A percentile compares a stretch with the other conserved stretches of the same genome.
Conservation (phyloP, 2,329 filamentous ascomycete species). For the Microdochium bolleyi region DNA sequence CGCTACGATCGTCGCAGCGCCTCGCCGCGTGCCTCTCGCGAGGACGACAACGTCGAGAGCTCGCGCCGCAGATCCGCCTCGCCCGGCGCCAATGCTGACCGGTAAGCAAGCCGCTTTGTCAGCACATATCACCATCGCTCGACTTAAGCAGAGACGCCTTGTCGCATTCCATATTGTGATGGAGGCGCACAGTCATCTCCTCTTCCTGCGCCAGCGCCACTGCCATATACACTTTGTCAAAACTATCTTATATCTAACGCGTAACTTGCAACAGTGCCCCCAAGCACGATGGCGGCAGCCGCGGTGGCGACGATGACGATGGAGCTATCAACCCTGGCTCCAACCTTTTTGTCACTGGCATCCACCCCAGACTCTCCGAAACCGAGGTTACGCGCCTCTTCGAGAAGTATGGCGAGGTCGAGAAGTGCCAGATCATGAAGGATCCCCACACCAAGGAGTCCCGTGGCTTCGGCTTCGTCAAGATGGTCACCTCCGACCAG, state of each 20-base stretch:
- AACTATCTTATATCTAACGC: slow-evolving; percentile 6
- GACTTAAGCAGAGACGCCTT: background rate
- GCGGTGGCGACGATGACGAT: slow-evolving; percentile 56
- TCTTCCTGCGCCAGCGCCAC: background rate
- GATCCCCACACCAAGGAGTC: slow-evolving; percentile 98
- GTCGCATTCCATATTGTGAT: background rate
- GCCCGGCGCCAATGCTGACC: slow-evolving; percentile 44
- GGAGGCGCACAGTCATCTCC: background rate
- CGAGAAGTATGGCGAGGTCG: slow-evolving; percentile 96
- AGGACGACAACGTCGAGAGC: slow-evolving; percentile 46
- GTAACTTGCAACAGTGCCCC: slow-evolving; percentile 25
- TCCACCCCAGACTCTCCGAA: slow-evolving; percentile 86
- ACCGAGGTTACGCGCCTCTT: slow-evolving; percentile 90
- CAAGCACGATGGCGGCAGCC: slow-evolving; percentile 42
- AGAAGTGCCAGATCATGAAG: slow-evolving; percentile 99
- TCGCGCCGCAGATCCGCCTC: slow-evolving; percentile 54
- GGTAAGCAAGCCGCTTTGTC: slow-evolving; percentile 25
- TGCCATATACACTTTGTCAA: background rate
- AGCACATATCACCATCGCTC: background rate
- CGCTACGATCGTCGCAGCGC: slow-evolving; percentile 62
- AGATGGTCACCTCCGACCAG: slow-evolving; percentile 93
- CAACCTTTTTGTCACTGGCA: slow-evolving; percentile 97
- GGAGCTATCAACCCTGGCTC: slow-evolving; percentile 87
- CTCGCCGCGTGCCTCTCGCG: slow-evolving; percentile 52
- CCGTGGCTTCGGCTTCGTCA: slow-evolving; percentile 97